A percentile compares a stretch with the other conserved stretches of the same genome.
Evolutionary conservation across 495 filamentous ascomycete species (phyloP).

Genomic region (Penicillium simplicissimum): DNA sequence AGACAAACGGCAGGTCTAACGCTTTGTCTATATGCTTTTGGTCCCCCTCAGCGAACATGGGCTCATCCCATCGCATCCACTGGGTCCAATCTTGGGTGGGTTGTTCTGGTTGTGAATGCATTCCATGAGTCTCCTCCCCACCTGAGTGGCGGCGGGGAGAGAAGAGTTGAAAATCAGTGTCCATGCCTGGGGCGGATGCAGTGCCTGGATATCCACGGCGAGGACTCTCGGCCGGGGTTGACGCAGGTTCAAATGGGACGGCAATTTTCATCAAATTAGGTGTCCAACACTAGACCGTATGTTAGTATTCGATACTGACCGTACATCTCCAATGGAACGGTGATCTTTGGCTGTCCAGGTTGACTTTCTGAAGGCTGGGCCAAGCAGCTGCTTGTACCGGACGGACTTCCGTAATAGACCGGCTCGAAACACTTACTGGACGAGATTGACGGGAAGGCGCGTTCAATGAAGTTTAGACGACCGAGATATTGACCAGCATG

Average conservation of each 20-base stretch:
- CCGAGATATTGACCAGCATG: neutral
- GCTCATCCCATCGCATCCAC: conserved; percentile 55
- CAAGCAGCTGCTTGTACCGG: neutral
- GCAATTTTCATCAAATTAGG: neutral
- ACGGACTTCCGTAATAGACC: neutral
- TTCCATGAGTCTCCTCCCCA: conserved; percentile 27
- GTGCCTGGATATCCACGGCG: conserved; percentile 18
- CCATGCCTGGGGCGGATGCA: conserved; percentile 36
- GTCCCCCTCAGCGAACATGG: conserved; percentile 29
- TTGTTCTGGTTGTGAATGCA: conserved; percentile 29
- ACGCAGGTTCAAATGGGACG: conserved; percentile 3
- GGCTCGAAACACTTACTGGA: conserved; percentile 16
- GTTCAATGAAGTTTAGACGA: neutral
- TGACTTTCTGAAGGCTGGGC: no score
- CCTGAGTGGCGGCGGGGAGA: conserved; percentile 31
- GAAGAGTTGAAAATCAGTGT: conserved; percentile 45
- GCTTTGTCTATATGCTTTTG: conserved; percentile 29
- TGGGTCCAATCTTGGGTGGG: conserved; percentile 49
- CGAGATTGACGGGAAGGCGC: neutral
- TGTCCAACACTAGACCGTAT: conserved; percentile 8
- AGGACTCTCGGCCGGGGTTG: conserved; percentile 18
- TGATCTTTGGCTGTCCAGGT: neutral
- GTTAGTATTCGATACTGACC: conserved; percentile 4
- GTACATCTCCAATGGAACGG: neutral
- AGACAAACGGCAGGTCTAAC: conserved; percentile 32